These are phyloP conservation scores for Entomortierella lignicola DNA, from an alignment of 192 early-diverging fungal genomes.

Conservation along the genomic window DNA sequence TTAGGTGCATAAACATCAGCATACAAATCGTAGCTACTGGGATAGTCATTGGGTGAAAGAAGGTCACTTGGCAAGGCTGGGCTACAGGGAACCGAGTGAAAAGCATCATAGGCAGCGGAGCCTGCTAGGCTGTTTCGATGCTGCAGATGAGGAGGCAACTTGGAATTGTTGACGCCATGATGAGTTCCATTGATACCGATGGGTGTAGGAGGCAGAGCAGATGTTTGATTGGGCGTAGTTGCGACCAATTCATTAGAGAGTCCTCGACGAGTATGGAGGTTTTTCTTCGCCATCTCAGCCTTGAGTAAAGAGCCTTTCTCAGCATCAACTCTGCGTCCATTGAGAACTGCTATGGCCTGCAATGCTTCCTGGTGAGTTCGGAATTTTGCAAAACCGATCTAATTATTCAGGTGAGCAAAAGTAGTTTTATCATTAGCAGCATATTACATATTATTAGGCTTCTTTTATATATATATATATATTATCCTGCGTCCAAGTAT, in stretches of 20 bases:
- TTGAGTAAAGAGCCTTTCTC: constrained; percentile 90
- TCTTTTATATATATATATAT: no score
- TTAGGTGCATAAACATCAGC: constrained; percentile 58
- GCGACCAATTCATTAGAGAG: constrained; percentile 59
- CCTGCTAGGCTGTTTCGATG: constrained; percentile 50
- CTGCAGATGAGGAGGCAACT: constrained; percentile 33
- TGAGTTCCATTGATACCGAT: constrained; percentile 28
- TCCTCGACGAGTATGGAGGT: constrained; percentile 92
- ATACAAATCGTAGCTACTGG: constrained; percentile 60
- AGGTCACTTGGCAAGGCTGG: constrained; percentile 66
- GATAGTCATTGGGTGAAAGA: constrained; percentile 65
- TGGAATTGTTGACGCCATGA: constrained; percentile 14
- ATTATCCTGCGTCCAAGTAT: no score
- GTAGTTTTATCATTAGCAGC: neutral
- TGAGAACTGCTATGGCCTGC: constrained; percentile 92
- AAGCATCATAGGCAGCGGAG: constrained; percentile 55
- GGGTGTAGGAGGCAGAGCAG: constrained; percentile 35
- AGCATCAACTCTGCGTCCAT: constrained; percentile 89
- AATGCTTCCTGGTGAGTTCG: constrained; percentile 90
- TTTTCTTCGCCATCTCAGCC: constrained; percentile 99
- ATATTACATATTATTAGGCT: neutral
- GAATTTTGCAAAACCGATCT: constrained; percentile 99
- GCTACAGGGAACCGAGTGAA: constrained; percentile 56
- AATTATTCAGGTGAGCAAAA: neutral
- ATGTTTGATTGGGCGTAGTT: neutral